Base-by-base conservation (phyloP, 768 basidiomycete species). In the Lactifluus rugatus region DNA sequence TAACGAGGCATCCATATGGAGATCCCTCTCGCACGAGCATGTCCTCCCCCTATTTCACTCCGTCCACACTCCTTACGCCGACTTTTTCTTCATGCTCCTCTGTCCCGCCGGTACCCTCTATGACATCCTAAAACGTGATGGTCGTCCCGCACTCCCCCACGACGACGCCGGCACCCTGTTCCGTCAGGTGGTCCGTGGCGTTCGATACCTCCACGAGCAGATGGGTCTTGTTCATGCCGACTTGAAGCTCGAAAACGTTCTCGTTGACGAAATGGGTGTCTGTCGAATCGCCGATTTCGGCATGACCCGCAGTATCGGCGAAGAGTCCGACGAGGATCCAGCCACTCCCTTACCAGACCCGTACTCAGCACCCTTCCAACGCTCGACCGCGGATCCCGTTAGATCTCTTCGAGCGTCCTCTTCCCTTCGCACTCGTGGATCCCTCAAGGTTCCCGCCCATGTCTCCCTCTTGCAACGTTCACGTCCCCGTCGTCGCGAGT, bases 161-260 rank as follows among this genome's bases (percentile, higher is more conserved):
- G 89, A 91, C 63, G 89, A 90, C 66, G 84, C 79, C 3, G 88
- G 88, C 51, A 85, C 83, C 77, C 83, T 91, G 80, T 91, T 93
- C 68, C 78, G 85, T 54, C 90, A 94, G 75, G 79, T 94, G 64
- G 88, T 90, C 51, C 75, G 85, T 54, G 91, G 89, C 19, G 71
- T 93, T 67, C 79, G 82, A 52, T 93, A 93, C 72, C 71, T 95
- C 67, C 92, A 95, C 70, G 81, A 85, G 58, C 79, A 81, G 42
- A 85, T 83, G 26, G 72, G 78, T 8, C 81, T 87, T 64, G 87
- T 94, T 54, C 95, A 99, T 74, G 81, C 93, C 65, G 96, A 99
- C 73, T 75, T 99, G 70, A 99, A 99, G 75, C 81, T 96, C 58
- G 96, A 98, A 73, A 99, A 99, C 74, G 83, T 98, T 49, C 81